Evolutionary conservation across 768 basidiomycete genomes (phyloP).

Genomic region (Russula lepida): DNA sequence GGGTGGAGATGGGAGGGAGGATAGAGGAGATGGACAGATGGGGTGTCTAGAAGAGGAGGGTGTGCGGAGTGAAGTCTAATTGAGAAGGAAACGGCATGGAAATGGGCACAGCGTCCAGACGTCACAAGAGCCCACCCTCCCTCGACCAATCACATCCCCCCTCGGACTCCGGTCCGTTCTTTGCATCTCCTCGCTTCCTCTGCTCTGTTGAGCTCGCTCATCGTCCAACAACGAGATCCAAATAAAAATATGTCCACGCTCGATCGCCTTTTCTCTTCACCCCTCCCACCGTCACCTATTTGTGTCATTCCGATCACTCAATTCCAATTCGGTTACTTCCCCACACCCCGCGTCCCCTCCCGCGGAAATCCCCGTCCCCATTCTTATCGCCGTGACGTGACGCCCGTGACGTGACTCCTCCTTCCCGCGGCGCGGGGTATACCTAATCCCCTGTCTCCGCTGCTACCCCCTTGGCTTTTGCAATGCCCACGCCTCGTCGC

Average conservation of each 20-base stretch:
- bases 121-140: too few relatives aligned
- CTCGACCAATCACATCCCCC: constrained; percentile 1
- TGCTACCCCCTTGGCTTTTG: not conserved
- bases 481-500: not conserved
- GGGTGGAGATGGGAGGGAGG: not conserved
- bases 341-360: constrained; percentile 17
- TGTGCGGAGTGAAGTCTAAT: not conserved
- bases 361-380: constrained; percentile 11
- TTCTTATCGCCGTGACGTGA: not conserved
- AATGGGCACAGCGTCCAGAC: constrained; percentile 14
- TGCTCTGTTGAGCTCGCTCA: not conserved
- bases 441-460: not conserved
- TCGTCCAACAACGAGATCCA: not conserved
- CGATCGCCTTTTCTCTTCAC: not conserved
- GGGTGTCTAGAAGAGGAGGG: constrained; percentile 13
- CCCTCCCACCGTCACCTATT: not conserved
- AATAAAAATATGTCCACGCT: not conserved
- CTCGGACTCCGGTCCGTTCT: not conserved
- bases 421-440: not conserved
- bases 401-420: not conserved
- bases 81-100: not conserved
- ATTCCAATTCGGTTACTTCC: constrained; percentile 16
- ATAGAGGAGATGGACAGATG: not conserved
- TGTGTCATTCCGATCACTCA: constrained; percentile 14
- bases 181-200: not conserved